Base-by-base conservation (phyloP, 345 rosid species). In the Bruguiera gymnorhiza region DNA sequence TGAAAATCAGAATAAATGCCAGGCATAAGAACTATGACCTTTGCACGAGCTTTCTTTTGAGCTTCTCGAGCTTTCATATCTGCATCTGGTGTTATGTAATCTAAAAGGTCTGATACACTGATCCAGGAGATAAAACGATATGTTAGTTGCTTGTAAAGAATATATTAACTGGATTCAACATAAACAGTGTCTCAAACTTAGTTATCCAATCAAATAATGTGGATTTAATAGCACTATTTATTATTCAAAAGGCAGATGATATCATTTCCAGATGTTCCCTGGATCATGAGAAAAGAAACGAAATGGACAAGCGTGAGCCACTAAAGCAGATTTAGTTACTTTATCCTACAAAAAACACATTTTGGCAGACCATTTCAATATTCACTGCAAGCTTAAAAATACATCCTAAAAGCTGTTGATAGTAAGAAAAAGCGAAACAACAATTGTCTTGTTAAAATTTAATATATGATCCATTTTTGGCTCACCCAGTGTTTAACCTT, bases 91-190 rank as follows among this genome's bases (percentile, higher is more conserved):
- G 99, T 79, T 73, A 95, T 95, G 76, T 91, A 95, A 83, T 95
- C 97, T 85, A 95, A 82, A 81, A 95, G 97, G 80, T 95, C 99
- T 29, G 99, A 91, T 39, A 92, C 99, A 78, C 99, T 95, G 87
- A 74, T 67, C 34, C 76, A 76, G 67, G 73, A 76, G 19, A 53
- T 32, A 70, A 68, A 71, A 63, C 26, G 19, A 21, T 36, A 60
- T 52, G 65, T 57, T 37, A 70, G 63, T 62, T 26, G 23, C 37
- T 27, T 31, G 54, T 55, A 67, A 26, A 69, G 34, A 32, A 39
- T 31, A 59, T 62, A 59, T 58, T 8, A 11, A 43, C 16, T 43
- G 50, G 50, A 43, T 43, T 43, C 18, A 43, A 3, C 48, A 4
- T 20, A 58, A 18, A 23, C 62, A 67, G 39, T 27, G 5, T 31